Percentiles rank a stretch among this genome's conserved stretches.
phyloP scores from a whole-genome alignment of 1,284 basidiomycete genomes.

The Cystobasidium slooffiae region DNA sequence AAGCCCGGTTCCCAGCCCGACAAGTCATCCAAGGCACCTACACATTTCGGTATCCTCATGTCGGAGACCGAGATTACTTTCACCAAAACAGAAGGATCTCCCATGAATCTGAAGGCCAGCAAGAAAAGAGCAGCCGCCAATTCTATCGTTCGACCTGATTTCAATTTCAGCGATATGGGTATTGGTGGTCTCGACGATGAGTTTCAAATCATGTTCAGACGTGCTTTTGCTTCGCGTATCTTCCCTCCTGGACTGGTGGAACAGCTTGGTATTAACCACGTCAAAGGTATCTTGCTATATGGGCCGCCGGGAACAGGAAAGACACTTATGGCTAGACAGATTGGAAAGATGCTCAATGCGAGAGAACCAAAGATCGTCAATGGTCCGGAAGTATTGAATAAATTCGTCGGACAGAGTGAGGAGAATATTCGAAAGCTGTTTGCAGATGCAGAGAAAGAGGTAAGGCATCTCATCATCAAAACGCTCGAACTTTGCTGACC shows the following conservation, averaged over 20 bases:
- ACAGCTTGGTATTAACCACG: slow-evolving; percentile 97
- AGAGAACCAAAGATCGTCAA: slow-evolving; percentile 98
- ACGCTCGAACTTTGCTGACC: not conserved
- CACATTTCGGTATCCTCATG: slow-evolving; percentile 76
- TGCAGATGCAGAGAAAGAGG: slow-evolving; percentile 96
- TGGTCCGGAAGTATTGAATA: slow-evolving; percentile 96
- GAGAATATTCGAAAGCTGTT: slow-evolving; percentile 99
- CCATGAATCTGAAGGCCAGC: slow-evolving; percentile 89
- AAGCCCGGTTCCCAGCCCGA: slow-evolving; percentile 26
- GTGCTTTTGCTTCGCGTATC: slow-evolving; percentile 96
- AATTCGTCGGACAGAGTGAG: slow-evolving; percentile 97
- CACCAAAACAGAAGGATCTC: slow-evolving; percentile 77
- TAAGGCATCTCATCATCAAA: slow-evolving; percentile 53
- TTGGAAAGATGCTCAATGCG: slow-evolving; percentile 99
- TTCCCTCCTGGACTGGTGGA: slow-evolving; percentile 96
- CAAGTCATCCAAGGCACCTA: slow-evolving; percentile 47
- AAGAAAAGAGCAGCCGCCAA: slow-evolving; percentile 86
- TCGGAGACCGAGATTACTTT: slow-evolving; percentile 88
- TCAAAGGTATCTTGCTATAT: slow-evolving; percentile 91
- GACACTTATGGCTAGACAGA: slow-evolving; percentile 96
- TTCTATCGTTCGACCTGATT: slow-evolving; percentile 95
- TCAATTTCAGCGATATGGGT: slow-evolving; percentile 99
- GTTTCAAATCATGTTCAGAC: slow-evolving; percentile 95
- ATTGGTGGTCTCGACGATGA: slow-evolving; percentile 97
- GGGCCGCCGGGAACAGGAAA: slow-evolving; percentile 99